A percentile compares a stretch with the other conserved stretches of the same genome.
Evolutionary conservation across 2,329 filamentous ascomycete genomes (phyloP).

Genomic region (Aspergillus unguis): DNA sequence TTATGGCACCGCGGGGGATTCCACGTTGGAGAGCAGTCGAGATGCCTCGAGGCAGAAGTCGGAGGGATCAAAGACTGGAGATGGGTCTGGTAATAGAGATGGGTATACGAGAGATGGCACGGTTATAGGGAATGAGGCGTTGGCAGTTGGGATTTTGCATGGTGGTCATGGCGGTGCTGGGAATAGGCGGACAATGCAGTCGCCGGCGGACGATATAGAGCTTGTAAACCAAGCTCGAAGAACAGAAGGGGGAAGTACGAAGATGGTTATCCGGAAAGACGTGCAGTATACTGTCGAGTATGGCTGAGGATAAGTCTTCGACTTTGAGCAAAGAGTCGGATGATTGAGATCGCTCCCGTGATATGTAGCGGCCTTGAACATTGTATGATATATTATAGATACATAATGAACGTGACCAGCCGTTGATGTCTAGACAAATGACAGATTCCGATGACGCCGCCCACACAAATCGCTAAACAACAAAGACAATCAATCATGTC

Average conservation of each 20-base stretch:
- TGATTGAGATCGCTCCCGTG: not conserved
- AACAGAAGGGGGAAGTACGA: slow-evolving; percentile 14
- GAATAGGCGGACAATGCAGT: not conserved
- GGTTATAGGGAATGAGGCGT: not conserved
- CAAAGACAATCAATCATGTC: not conserved
- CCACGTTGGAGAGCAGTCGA: slow-evolving; percentile 26
- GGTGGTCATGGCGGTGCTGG: not conserved
- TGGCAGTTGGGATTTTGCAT: not conserved
- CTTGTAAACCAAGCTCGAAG: slow-evolving; percentile 8
- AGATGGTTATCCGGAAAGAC: slow-evolving; percentile 36
- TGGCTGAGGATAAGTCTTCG: slow-evolving; percentile 11
- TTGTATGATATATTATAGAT: not conserved
- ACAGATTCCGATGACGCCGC: too few relatives aligned
- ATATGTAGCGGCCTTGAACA: not conserved
- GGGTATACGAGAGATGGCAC: not conserved
- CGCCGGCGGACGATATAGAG: slow-evolving; percentile 10
- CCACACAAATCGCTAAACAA: too few relatives aligned
- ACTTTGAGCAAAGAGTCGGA: not conserved
- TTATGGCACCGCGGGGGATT: slow-evolving; percentile 34
- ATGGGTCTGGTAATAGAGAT: not conserved
- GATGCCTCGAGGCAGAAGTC: slow-evolving; percentile 18
- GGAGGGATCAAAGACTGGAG: slow-evolving; percentile 3
- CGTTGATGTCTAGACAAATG: too few relatives aligned
- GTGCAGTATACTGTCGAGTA: slow-evolving; percentile 30
- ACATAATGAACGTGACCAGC: not conserved